phyloP scores from a whole-genome alignment of 441 rosid genomes.

The Bocquillonia castaneifolia region DNA sequence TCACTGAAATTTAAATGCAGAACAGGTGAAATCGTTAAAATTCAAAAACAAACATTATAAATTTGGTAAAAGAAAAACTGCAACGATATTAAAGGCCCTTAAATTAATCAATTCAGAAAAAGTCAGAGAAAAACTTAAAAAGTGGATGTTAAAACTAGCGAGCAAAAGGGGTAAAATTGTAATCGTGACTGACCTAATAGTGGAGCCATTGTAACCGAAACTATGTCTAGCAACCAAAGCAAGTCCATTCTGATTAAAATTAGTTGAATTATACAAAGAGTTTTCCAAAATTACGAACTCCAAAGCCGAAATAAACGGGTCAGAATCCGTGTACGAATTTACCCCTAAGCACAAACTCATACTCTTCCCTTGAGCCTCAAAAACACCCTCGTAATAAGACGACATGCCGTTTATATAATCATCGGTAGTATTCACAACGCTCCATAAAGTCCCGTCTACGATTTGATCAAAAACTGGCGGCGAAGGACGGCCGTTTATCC shows the following conservation, averaged over 20 bases:
- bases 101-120: too few species aligned
- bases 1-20: too few species aligned
- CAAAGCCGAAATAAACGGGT: slow-evolving; percentile 81
- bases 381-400: slow-evolving; percentile 70
- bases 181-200: slow-evolving; percentile 40
- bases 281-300: slow-evolving; percentile 54
- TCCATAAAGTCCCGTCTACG: slow-evolving; percentile 81
- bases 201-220: slow-evolving; percentile 59
- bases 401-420: slow-evolving; percentile 46
- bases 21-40: too few species aligned
- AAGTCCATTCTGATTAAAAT: slow-evolving; percentile 45
- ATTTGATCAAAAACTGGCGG: slow-evolving; percentile 89
- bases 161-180: neutral
- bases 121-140: neutral
- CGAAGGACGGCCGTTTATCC: slow-evolving; percentile 46
- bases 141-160: neutral
- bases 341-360: slow-evolving; percentile 68
- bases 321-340: slow-evolving; percentile 59
- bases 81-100: too few species aligned
- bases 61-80: too few species aligned
- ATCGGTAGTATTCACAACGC: slow-evolving; percentile 65
- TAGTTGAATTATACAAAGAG: slow-evolving; percentile 68
- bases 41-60: neutral
- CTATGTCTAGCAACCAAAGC: slow-evolving; percentile 65
- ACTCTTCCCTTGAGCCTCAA: slow-evolving; percentile 58